phyloP scores from a whole-genome alignment of 2,329 filamentous ascomycete genomes.

The Pestalotiopsis sp. region DNA sequence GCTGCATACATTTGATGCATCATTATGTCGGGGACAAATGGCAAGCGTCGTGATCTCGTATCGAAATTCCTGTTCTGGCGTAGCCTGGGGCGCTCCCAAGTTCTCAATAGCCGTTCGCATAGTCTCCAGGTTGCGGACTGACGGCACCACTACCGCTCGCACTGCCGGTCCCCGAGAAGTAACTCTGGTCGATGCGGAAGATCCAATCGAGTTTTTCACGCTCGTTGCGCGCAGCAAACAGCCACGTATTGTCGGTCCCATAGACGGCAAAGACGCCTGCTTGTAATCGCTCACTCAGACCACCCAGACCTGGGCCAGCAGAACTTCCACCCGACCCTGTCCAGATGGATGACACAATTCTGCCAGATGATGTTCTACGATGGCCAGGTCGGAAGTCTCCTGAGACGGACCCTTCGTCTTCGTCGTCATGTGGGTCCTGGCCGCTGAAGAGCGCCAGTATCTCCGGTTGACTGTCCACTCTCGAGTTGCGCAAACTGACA shows the following conservation, averaged over 20 bases:
- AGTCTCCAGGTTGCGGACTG: conserved; percentile 34
- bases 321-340: conserved; percentile 42
- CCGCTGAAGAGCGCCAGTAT: conserved; percentile 70
- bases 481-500: conserved; percentile 83
- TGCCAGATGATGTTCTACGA: conserved; percentile 49
- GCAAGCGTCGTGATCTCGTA: conserved; percentile 4
- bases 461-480: conserved; percentile 90
- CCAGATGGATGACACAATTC: conserved; percentile 57
- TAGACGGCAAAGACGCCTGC: conserved; percentile 91
- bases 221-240: conserved; percentile 88
- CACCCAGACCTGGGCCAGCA: conserved; percentile 45
- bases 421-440: conserved; percentile 14
- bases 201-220: conserved; percentile 98
- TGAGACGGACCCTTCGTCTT: conserved; percentile 16
- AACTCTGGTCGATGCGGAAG: conserved; percentile 85
- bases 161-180: conserved; percentile 49
- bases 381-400: conserved; percentile 46
- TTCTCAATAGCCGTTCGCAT: conserved; percentile 18
- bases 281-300: conserved; percentile 58
- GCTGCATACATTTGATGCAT: not conserved
- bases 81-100: not conserved
- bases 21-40: not conserved
- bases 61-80: not conserved
- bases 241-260: conserved; percentile 89
- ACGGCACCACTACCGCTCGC: conserved; percentile 36